phyloP scores from a whole-genome alignment of 208 protist genomes.

The Acanthamoeba divionensis region DNA sequence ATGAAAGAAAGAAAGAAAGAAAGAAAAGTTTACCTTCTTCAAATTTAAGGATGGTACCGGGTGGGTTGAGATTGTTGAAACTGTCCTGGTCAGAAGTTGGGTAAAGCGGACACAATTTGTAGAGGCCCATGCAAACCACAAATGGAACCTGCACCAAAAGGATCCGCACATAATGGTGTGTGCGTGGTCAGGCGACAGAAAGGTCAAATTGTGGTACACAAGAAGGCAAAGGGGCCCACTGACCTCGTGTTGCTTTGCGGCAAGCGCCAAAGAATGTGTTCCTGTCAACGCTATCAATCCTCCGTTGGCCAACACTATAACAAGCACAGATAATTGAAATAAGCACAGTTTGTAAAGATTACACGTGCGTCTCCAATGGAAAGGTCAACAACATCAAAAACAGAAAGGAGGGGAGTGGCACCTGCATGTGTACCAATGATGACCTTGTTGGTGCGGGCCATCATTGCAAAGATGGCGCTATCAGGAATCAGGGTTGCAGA shows the following conservation, averaged over 20 bases:
- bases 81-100: conserved; percentile 86
- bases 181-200: neutral
- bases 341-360: conserved; percentile 56
- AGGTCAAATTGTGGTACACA: neutral
- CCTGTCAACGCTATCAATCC: conserved; percentile 92
- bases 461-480: conserved; percentile 94
- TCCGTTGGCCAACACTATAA: conserved; percentile 92
- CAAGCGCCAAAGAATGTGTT: conserved; percentile 90
- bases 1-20: neutral
- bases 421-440: conserved; percentile 89
- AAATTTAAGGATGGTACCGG: conserved; percentile 60
- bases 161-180: no score
- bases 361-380: no score
- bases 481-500: conserved; percentile 91
- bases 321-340: neutral
- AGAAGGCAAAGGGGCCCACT: neutral
- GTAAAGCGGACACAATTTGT: conserved; percentile 95
- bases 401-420: neutral
- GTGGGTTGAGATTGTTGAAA: conserved; percentile 75
- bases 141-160: conserved; percentile 84
- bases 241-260: conserved; percentile 87
- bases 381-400: neutral
- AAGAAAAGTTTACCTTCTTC: conserved; percentile 58
- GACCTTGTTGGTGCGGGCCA: conserved; percentile 96
- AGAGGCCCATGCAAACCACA: conserved; percentile 91